A percentile compares a stretch with the other conserved stretches of the same genome.
These are phyloP conservation scores for Thoreauomyces humboldtii DNA, from an alignment of 192 early-diverging fungal genomes.

Conservation along the genomic window DNA sequence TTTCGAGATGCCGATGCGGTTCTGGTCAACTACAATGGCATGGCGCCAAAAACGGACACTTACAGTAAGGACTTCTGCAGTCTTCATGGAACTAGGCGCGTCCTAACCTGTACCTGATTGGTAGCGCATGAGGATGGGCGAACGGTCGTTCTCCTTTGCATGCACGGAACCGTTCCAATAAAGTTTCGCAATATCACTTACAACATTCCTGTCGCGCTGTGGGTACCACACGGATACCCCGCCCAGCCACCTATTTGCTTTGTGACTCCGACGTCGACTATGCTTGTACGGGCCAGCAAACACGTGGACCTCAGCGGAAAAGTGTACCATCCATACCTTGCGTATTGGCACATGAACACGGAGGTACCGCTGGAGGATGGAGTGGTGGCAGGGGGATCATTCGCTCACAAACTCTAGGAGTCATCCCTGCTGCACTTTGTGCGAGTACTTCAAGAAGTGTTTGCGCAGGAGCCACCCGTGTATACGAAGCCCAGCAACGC, in stretches of 20 bases:
- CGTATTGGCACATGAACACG: slow-evolving; percentile 61
- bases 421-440: slow-evolving; percentile 55
- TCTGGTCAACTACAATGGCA: slow-evolving; percentile 51
- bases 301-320: slow-evolving; percentile 82
- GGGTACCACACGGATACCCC: slow-evolving; percentile 84
- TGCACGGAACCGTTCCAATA: slow-evolving; percentile 87
- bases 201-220: slow-evolving; percentile 90
- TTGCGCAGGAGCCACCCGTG: slow-evolving; percentile 76
- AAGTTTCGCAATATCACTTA: slow-evolving; percentile 74
- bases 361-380: too few relatives aligned
- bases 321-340: slow-evolving; percentile 82
- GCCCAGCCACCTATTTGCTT: slow-evolving; percentile 73
- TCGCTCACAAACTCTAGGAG: slow-evolving; percentile 11
- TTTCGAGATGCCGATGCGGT: slow-evolving; percentile 66
- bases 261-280: slow-evolving; percentile 84
- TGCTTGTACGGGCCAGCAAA: slow-evolving; percentile 78
- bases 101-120: slow-evolving; percentile 3
- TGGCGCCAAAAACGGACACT: slow-evolving; percentile 66
- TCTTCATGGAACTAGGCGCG: background rate
- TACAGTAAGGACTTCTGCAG: slow-evolving; percentile 54
- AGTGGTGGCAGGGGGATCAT: too few relatives aligned
- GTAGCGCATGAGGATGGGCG: slow-evolving; percentile 44
- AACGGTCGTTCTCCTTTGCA: slow-evolving; percentile 67
- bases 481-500: slow-evolving; percentile 48
- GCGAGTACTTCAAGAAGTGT: slow-evolving; percentile 66